Conservation (phyloP, 495 filamentous ascomycete genomes). For the Hypoxylon perforatum region DNA sequence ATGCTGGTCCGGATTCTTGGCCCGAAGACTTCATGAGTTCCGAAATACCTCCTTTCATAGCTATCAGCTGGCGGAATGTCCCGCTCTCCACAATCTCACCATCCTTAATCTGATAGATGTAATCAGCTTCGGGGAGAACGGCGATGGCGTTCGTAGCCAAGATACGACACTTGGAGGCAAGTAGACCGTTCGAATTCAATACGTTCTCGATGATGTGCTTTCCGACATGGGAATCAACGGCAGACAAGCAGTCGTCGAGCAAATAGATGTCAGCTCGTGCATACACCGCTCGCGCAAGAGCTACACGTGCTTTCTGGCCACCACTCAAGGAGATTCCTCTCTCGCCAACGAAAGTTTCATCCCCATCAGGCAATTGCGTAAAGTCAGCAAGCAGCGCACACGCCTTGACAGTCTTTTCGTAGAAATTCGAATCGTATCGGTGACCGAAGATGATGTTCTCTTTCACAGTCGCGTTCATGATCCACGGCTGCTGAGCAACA, state of each 20-base stretch:
- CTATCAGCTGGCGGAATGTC: conserved; percentile 88
- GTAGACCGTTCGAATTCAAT: conserved; percentile 83
- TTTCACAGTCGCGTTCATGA: conserved; percentile 96
- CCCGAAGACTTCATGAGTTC: conserved; percentile 84
- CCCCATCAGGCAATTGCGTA: conserved; percentile 90
- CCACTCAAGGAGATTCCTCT: conserved; percentile 97
- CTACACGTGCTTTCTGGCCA: conserved; percentile 94
- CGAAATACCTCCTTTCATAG: conserved; percentile 91
- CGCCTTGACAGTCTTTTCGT: conserved; percentile 91
- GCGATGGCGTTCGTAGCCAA: conserved; percentile 97
- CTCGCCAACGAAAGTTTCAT: conserved; percentile 96
- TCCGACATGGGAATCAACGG: conserved; percentile 97
- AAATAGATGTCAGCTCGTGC: conserved; percentile 97
- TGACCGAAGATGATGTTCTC: conserved; percentile 99
- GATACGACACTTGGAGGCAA: conserved; percentile 88
- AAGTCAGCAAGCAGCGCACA: conserved; percentile 95
- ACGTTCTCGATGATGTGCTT: conserved; percentile 94
- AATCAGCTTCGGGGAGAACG: conserved; percentile 84
- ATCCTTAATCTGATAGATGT: conserved; percentile 83
- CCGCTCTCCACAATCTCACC: conserved; percentile 87
- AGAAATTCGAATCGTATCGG: conserved; percentile 93
- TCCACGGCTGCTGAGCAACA: conserved; percentile 91
- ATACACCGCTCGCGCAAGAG: conserved; percentile 96
- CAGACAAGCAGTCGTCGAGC: conserved; percentile 92
- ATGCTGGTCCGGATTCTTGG: conserved; percentile 54